A percentile compares a stretch with the other conserved stretches of the same genome.
Conservation (phyloP, 1,284 basidiomycete species). For the Ustilago tritici region DNA sequence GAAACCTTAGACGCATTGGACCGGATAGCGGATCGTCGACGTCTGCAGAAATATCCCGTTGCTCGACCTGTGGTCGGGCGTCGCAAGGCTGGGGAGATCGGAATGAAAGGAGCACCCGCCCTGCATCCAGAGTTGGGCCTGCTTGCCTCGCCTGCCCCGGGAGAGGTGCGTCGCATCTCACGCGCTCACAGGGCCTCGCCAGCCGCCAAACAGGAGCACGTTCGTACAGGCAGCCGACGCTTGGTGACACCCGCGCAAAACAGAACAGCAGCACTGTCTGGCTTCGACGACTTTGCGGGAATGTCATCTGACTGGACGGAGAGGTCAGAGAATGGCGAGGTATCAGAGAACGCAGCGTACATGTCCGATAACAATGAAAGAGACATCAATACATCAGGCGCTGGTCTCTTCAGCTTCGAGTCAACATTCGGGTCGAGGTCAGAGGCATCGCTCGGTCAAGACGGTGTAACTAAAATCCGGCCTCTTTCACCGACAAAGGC, state of each 20-base stretch:
- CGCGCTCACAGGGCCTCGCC: constrained; percentile 17
- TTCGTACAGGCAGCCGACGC: constrained; percentile 7
- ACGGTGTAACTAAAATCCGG: not conserved
- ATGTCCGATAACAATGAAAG: constrained; percentile 32
- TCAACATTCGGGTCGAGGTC: not conserved
- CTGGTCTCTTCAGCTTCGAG: constrained; percentile 18
- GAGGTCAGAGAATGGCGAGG: constrained; percentile 46
- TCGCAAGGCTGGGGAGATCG: not conserved
- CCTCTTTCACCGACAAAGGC: not conserved
- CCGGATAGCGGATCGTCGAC: constrained; percentile 22
- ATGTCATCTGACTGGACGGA: constrained; percentile 57
- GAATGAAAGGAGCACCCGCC: not conserved
- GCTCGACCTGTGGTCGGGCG: not conserved
- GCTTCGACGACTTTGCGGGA: constrained; percentile 33
- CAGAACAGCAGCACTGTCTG: not conserved
- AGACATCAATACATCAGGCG: constrained; percentile 5
- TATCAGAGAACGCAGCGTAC: constrained; percentile 30
- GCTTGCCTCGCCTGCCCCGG: not conserved
- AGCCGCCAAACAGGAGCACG: constrained; percentile 8
- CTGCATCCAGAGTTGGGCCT: not conserved
- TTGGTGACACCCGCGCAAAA: constrained; percentile 11
- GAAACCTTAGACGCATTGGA: constrained; percentile 32
- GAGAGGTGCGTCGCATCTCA: not conserved
- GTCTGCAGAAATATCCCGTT: not conserved
- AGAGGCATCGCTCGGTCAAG: not conserved